Evolutionary conservation across 805 yeast species (phyloP).

Genomic region (Starmerella vitae): DNA sequence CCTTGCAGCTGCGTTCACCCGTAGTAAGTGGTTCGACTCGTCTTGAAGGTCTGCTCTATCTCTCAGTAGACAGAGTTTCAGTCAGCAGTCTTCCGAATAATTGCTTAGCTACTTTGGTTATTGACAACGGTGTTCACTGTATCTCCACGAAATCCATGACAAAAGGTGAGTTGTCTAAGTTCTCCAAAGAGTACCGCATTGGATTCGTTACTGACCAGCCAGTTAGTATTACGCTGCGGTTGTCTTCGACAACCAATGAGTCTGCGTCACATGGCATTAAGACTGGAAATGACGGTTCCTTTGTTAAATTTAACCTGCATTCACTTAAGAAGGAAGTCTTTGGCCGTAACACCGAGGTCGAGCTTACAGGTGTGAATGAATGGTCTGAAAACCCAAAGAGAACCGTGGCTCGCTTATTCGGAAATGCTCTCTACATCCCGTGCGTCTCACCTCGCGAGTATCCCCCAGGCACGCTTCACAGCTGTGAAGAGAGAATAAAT

Average conservation of each 20-base stretch:
- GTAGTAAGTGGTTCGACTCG: neutral
- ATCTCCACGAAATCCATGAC: constrained; percentile 45
- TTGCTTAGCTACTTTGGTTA: constrained; percentile 35
- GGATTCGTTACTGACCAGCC: constrained; percentile 43
- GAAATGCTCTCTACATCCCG: constrained; percentile 48
- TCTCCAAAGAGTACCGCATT: constrained; percentile 66
- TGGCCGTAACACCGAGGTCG: constrained; percentile 35
- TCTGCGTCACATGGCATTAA: neutral
- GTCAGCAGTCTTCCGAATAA: constrained; percentile 25
- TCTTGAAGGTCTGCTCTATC: constrained; percentile 24
- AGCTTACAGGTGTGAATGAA: constrained; percentile 16
- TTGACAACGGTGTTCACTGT: constrained; percentile 75
- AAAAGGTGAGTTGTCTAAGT: constrained; percentile 26
- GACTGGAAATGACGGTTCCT: constrained; percentile 16
- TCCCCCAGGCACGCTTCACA: constrained; percentile 44
- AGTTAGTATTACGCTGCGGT: constrained; percentile 44
- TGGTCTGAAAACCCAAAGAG: constrained; percentile 9
- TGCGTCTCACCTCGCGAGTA: constrained; percentile 37
- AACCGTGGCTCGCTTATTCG: constrained; percentile 32
- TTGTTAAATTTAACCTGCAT: constrained; percentile 33
- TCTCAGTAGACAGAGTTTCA: constrained; percentile 34
- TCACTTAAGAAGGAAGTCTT: constrained; percentile 36
- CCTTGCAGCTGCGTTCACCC: neutral
- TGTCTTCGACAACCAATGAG: constrained; percentile 34
- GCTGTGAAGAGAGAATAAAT: constrained; percentile 26